These are phyloP conservation scores for Colletotrichum paranaense DNA, from an alignment of 2,329 filamentous ascomycete genomes.

Conservation along the genomic window DNA sequence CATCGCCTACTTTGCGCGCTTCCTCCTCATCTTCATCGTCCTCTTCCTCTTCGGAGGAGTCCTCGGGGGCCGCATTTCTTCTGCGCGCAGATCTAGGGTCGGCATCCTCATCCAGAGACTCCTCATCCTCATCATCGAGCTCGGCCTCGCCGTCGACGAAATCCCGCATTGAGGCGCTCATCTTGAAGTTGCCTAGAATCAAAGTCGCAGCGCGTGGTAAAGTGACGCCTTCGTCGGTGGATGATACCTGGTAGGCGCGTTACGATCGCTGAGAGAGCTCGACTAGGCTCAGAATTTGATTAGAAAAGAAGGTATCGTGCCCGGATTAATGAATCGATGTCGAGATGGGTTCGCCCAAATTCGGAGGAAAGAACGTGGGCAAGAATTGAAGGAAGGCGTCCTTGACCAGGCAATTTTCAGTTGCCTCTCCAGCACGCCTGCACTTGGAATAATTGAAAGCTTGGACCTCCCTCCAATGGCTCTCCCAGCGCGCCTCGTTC, in stretches of 20 bases:
- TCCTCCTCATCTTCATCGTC: slow-evolving; percentile 93
- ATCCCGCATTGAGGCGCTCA: slow-evolving; percentile 76
- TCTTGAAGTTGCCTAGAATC: slow-evolving; percentile 43
- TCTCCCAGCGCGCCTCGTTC: slow-evolving; percentile 18
- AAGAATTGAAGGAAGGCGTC: slow-evolving; percentile 19
- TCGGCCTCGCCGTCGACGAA: slow-evolving; percentile 88
- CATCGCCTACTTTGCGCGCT: slow-evolving; percentile 72
- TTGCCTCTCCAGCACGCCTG: slow-evolving; percentile 17
- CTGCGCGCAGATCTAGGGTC: slow-evolving; percentile 55
- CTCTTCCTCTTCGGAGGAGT: slow-evolving; percentile 93
- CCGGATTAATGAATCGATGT: not conserved
- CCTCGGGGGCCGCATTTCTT: slow-evolving; percentile 68
- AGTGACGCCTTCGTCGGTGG: slow-evolving; percentile 5
- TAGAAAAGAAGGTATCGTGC: not conserved
- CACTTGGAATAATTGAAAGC: slow-evolving; percentile 32
- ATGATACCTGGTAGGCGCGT: slow-evolving; percentile 1
- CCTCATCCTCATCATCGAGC: slow-evolving; percentile 86
- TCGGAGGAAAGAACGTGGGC: not conserved
- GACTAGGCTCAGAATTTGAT: not conserved
- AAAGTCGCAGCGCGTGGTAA: slow-evolving; percentile 7
- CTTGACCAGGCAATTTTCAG: slow-evolving; percentile 29
- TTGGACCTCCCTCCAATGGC: slow-evolving; percentile 29
- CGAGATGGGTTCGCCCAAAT: slow-evolving; percentile 3
- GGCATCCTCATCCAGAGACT: slow-evolving; percentile 83
- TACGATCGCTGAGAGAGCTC: not conserved